Conservation (phyloP, 1,284 basidiomycete species). For the Sporisorium iseilematis-ciliati region DNA sequence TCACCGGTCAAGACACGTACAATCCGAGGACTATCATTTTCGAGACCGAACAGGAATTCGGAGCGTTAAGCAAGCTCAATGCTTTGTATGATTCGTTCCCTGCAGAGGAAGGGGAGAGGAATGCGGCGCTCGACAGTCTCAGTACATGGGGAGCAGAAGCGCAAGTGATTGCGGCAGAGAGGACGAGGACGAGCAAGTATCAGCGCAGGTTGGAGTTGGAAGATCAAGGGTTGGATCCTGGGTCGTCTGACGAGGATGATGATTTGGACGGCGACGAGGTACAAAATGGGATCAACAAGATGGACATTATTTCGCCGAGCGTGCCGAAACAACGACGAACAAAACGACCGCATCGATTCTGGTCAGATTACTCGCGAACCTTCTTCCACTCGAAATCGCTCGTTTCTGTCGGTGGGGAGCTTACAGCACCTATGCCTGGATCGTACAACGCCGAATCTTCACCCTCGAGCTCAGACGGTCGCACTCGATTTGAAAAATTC, state of each 20-base stretch:
- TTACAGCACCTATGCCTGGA: conserved; percentile 48
- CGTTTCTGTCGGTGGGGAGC: conserved; percentile 51
- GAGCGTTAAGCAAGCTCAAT: conserved; percentile 49
- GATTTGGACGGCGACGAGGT: conserved; percentile 20
- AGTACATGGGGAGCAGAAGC: conserved; percentile 32
- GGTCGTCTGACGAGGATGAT: conserved; percentile 32
- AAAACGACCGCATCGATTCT: conserved; percentile 44
- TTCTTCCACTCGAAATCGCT: conserved; percentile 60
- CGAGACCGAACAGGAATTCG: conserved; percentile 62
- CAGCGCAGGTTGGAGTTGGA: conserved; percentile 47
- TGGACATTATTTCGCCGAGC: not conserved
- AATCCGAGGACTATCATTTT: conserved; percentile 61
- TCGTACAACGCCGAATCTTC: conserved; percentile 34
- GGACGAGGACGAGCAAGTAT: conserved; percentile 33
- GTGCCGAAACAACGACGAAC: conserved; percentile 15
- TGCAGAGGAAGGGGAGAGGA: conserved; percentile 17
- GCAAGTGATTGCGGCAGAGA: conserved; percentile 27
- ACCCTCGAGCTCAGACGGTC: conserved; percentile 18
- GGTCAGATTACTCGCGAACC: conserved; percentile 62
- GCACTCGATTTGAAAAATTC: conserved; percentile 47
- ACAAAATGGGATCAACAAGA: not conserved
- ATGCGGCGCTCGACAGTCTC: conserved; percentile 29
- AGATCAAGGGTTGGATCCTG: conserved; percentile 46
- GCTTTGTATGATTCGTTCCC: conserved; percentile 51
- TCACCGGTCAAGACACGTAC: conserved; percentile 57